Base-by-base conservation (phyloP, 768 basidiomycete species). In the Symmetrospora coprosmae region DNA sequence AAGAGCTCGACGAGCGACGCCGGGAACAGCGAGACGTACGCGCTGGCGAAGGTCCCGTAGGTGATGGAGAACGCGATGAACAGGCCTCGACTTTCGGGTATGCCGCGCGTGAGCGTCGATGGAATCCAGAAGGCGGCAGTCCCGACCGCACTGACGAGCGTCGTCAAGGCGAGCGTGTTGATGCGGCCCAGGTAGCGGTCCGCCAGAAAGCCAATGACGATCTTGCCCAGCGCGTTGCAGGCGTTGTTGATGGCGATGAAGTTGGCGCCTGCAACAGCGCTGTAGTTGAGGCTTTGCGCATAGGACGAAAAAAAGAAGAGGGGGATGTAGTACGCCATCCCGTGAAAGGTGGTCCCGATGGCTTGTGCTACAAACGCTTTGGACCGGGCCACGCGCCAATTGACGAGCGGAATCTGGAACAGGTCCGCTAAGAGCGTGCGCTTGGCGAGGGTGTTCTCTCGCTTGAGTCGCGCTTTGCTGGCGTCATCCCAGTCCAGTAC, bases 221-320 rank as follows among this genome's bases (percentile, higher is more conserved):
- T 65, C 51, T 68, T 68, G 45, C 67, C 66, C 25, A 66, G 55
- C 7, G 67, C 67, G 52, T 65, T 67, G 40, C 61, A 63, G 27
- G 64, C 67, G 46, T 68, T 68, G 51, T 38, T 63, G 56, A 67
- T 48, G 11, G 66, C 66, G 39, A 67, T 67, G 33, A 67, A 61
- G 45, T 52, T 66, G 2, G 66, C 65, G 19, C 66, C 66, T 6
- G 53, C 21, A 17, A 34, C 49, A 7, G 61, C 8, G 23, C 34
- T 49, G 50, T 27, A 64, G 5, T 58, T 62, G 2, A 67, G 35
- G 11, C 53, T 66, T 7, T 60, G 46, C 14, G 66, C 65, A 40
- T 66, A 66, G 6, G 66, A 33, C 3, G 66, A 67, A 33, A 66
- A 60, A 56, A 63, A 67, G 58, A 66, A 67, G 13, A 67, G 41